Base-by-base conservation (phyloP, 1,284 basidiomycete genomes). In the Boletus subluridellus region DNA sequence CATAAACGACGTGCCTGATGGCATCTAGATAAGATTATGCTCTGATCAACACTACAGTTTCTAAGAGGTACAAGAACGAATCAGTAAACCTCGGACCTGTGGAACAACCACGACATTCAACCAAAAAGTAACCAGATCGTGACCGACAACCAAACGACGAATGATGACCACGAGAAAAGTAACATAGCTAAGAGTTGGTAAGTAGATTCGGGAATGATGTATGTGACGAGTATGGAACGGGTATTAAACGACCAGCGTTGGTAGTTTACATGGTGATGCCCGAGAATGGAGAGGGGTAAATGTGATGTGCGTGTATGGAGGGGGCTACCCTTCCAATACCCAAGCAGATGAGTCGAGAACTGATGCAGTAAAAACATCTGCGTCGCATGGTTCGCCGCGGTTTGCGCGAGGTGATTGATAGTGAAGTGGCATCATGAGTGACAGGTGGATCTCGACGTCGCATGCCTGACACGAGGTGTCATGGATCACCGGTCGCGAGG, bases 221-320 rank as follows among this genome's bases (percentile, higher is more conserved):
- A 52, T 54, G 54, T 39, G 52, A 17, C 39, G 46, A 56, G 47
- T 57, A 54, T 66, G 61, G 37, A 37, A 34, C 14, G 71, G 72
- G 69, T 73, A 72, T 72, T 58, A 66, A 62, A 72, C 69, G 70
- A 35, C 69, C 70, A 55, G 69, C 70, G 65, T 59, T 50, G 48
- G 45, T 68, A 59, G 24, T 61, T 41, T 66, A 62, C 58, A 54
- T 48, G 45, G 32, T 55, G 32, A 59, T 59, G 51, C 49, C 28
- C 32, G 49, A 42, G 34, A 28, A 39, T 51, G 32, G 32, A 32
- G 41, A 52, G 46, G 38, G 38, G 41, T 55, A 48, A 52, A 11
- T 24, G 49, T 28, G 32, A 42, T 17, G 30, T 17, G 41, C 17
- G 49, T 34, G 49, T 17, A 17, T 38, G 14, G 17, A 42, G 28